Base-by-base conservation (phyloP, 805 yeast species). In the Teunomyces lycoperdinae region DNA sequence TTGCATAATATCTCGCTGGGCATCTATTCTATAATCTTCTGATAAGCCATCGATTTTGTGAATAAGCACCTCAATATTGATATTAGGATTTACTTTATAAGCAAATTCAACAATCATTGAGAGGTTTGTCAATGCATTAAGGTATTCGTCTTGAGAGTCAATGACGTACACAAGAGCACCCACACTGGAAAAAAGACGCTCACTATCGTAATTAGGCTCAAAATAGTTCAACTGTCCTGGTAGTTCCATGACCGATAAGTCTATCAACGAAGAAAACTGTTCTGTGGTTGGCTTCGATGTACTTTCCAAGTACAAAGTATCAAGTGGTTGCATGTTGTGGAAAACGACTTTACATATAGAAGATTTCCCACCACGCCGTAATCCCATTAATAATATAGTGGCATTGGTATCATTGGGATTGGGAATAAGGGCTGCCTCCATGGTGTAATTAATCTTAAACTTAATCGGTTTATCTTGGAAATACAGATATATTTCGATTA, bases 1-100 rank as follows among this genome's bases (percentile, higher is more conserved):
- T 64, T 91, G 97, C 89, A 89, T 90, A 47, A 94, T 94, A 62
- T 94, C 98, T 61, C 98, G 78, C 63, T 91, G 97, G 9, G 97
- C 94, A 64, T 94, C 99, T 44, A 89, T 77, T 50, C 96, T 77
- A 64, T 88, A 94, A 65, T 94, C 99, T 60, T 94, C 99, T 47
- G 89, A 82, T 36, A 92, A 75, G 0, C 98, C 98, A 62, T 94
- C 99, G 45, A 94, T 92, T 64, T 94, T 94, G 68, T 94, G 99
- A 41, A 94, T 90, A 46, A 94, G 76, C 2, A 92, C 96, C 66
- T 94, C 99, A 44, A 94, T 85, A 61, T 90, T 89, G 43, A 92
- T 85, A 32, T 74, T 74, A 3, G 96, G 96, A 58, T 91, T 89
- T 35, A 86, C 85, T 57, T 84, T 83, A 61, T 86, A 83, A 0